Evolutionary conservation across 768 basidiomycete species (phyloP).

Genomic region (Russula vinacea): DNA sequence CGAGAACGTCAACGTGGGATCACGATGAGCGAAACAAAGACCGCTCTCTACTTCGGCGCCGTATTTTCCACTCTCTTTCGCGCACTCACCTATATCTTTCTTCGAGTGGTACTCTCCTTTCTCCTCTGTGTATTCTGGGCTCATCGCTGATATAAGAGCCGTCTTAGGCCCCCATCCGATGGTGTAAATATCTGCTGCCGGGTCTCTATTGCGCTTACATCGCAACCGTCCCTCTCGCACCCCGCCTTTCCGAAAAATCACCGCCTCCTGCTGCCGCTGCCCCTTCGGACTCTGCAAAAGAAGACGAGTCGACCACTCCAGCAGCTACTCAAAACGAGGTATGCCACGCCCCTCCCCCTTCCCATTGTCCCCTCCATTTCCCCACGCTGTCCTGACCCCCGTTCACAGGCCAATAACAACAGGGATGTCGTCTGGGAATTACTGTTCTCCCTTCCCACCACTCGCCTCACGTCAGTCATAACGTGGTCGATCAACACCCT

Average conservation of each 20-base stretch:
- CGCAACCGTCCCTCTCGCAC: constrained; percentile 27
- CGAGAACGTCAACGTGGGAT: not conserved
- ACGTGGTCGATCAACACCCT: constrained; percentile 43
- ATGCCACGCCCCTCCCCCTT: constrained; percentile 33
- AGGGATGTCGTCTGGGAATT: constrained; percentile 31
- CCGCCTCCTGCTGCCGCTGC: not conserved
- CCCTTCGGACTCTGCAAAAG: constrained; percentile 1
- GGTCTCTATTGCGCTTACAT: constrained; percentile 21
- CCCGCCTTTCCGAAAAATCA: not conserved
- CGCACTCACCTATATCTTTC: constrained; percentile 46
- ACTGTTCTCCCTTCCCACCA: constrained; percentile 38
- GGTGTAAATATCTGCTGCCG: constrained; percentile 38
- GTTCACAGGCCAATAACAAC: constrained; percentile 7
- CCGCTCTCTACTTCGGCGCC: constrained; percentile 30
- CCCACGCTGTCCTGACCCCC: constrained; percentile 22
- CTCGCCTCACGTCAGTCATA: constrained; percentile 29
- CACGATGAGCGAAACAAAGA: constrained; percentile 3
- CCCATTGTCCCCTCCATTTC: constrained; percentile 34
- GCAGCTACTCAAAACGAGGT: not conserved
- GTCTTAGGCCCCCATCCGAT: constrained; percentile 1
- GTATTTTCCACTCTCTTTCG: constrained; percentile 42
- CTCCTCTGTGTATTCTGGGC: not conserved
- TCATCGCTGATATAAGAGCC: not conserved
- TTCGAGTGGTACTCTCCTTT: constrained; percentile 42
- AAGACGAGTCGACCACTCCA: not conserved